Evolutionary conservation across 805 yeast genomes (phyloP).

Genomic region (Priceomyces melissophilus): DNA sequence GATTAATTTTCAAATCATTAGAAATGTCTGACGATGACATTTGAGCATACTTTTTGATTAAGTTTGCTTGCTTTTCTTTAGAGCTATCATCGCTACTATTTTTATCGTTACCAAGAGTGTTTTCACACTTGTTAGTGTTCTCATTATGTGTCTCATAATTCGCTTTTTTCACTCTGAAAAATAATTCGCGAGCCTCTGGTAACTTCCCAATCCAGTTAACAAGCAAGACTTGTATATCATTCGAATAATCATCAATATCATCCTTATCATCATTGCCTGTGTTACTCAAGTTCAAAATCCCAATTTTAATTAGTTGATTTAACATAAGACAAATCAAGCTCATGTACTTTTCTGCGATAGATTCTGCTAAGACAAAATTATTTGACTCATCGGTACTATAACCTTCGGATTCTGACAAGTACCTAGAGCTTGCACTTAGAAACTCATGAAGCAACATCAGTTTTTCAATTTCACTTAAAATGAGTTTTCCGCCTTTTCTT

Average conservation of each 20-base stretch:
- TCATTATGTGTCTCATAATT: constrained; percentile 6
- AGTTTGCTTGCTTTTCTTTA: constrained; percentile 8
- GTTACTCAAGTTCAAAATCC: constrained; percentile 42
- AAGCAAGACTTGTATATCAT: constrained; percentile 58
- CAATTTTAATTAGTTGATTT: constrained; percentile 44
- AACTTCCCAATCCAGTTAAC: constrained; percentile 62
- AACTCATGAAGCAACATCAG: constrained; percentile 71
- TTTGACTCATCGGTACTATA: constrained; percentile 26
- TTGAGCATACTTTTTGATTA: constrained; percentile 10
- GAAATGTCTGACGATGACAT: constrained; percentile 16
- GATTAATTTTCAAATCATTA: constrained; percentile 14
- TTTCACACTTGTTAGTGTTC: neutral
- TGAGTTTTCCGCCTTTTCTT: constrained; percentile 49
- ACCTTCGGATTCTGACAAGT: constrained; percentile 30
- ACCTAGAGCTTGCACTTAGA: constrained; percentile 46
- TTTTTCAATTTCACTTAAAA: constrained; percentile 55
- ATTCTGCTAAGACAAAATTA: constrained; percentile 26
- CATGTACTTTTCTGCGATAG: constrained; percentile 42
- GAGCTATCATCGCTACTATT: neutral
- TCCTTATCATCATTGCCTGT: constrained; percentile 15
- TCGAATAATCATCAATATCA: constrained; percentile 47
- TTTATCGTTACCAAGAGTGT: neutral
- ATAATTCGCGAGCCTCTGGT: constrained; percentile 61
- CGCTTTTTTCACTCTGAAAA: constrained; percentile 33
- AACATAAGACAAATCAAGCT: constrained; percentile 63